These are phyloP conservation scores for Talaromyces pinophilus DNA, from an alignment of 2,329 filamentous ascomycete genomes.

Conservation along the genomic window DNA sequence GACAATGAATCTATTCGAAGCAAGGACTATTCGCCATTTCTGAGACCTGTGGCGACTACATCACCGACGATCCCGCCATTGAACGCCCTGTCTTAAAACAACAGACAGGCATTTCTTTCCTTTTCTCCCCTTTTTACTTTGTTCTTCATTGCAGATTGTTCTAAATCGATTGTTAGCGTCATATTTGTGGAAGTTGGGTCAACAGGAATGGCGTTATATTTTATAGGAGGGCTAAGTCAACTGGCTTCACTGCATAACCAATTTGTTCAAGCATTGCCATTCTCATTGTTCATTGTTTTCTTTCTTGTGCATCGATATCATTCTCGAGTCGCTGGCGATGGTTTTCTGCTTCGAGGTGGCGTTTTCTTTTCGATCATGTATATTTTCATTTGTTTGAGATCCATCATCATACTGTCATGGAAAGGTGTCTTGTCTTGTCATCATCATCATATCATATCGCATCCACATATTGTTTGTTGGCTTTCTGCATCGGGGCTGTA, in stretches of 20 bases:
- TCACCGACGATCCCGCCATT: constrained; percentile 37
- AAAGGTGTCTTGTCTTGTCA: constrained; percentile 16
- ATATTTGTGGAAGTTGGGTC: background rate
- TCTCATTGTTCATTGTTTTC: background rate
- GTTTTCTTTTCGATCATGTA: constrained; percentile 17
- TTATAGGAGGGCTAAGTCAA: background rate
- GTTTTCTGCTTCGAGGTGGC: background rate
- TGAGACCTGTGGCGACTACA: constrained; percentile 40
- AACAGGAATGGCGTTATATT: constrained; percentile 15
- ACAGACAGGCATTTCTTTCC: background rate
- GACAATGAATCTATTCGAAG: constrained; percentile 31
- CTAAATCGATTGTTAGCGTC: constrained; percentile 6
- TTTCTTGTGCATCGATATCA: constrained; percentile 1
- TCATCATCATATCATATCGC: constrained; percentile 11
- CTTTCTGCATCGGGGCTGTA: constrained; percentile 15
- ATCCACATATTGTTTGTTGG: constrained; percentile 5
- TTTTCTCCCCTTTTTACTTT: background rate
- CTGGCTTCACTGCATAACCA: constrained; percentile 11
- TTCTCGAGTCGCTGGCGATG: constrained; percentile 20
- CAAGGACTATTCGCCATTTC: constrained; percentile 37
- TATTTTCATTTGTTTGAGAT: constrained; percentile 12
- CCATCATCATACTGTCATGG: constrained; percentile 17
- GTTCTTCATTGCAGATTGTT: background rate
- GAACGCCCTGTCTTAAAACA: constrained; percentile 15
- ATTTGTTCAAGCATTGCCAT: constrained; percentile 5